Evolutionary conservation across 2,329 filamentous ascomycete genomes (phyloP).

Genomic region (Aaosphaeria arxii): DNA sequence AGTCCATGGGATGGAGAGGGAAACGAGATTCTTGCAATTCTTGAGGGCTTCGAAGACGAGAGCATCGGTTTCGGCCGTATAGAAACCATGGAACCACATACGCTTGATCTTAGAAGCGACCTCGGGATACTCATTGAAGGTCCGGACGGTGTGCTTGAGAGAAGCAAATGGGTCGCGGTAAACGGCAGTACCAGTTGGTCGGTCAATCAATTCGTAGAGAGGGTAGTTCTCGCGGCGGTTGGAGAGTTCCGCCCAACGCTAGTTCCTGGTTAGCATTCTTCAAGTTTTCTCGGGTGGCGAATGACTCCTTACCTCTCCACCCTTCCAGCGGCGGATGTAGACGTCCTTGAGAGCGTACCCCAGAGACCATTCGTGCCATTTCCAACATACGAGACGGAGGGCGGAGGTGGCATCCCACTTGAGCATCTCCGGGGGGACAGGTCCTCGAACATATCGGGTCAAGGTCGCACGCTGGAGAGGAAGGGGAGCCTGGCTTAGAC

Average conservation of each 20-base stretch:
- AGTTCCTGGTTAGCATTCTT: constrained; percentile 19
- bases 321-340: constrained; percentile 53
- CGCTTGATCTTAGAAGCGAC: constrained; percentile 50
- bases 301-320: constrained; percentile 34
- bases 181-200: constrained; percentile 46
- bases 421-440: constrained; percentile 49
- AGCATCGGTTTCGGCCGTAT: constrained; percentile 49
- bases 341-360: constrained; percentile 50
- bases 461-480: constrained; percentile 45
- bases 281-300: background rate
- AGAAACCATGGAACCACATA: constrained; percentile 56
- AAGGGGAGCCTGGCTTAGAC: constrained; percentile 48
- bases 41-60: constrained; percentile 49
- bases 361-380: constrained; percentile 54
- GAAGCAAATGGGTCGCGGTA: constrained; percentile 53
- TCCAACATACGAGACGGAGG: constrained; percentile 48
- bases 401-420: constrained; percentile 51
- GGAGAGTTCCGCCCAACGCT: constrained; percentile 52
- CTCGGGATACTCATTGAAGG: constrained; percentile 45
- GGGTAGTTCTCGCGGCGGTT: constrained; percentile 43
- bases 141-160: constrained; percentile 46
- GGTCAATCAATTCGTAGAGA: constrained; percentile 49
- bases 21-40: constrained; percentile 47
- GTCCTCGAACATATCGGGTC: constrained; percentile 51
- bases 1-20: constrained; percentile 53